Evolutionary conservation across 352 stramenopile genomes (phyloP).

Genomic region (Saprolegnia parasitica): DNA sequence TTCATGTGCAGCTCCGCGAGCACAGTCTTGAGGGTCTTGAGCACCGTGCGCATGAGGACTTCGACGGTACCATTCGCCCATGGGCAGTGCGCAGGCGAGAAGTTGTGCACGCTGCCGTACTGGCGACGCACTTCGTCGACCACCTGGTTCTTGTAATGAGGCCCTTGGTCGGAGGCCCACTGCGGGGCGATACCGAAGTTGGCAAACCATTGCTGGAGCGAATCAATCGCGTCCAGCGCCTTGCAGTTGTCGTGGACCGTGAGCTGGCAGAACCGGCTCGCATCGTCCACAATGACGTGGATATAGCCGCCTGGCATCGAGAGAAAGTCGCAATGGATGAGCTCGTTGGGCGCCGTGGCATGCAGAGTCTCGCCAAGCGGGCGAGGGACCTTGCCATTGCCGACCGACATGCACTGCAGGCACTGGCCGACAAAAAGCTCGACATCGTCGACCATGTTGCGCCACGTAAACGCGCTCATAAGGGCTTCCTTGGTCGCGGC

Average conservation of each 20-base stretch:
- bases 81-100: slow-evolving; percentile 19
- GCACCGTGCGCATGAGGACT: slow-evolving; percentile 8
- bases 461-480: slow-evolving; percentile 26
- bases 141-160: slow-evolving; percentile 28
- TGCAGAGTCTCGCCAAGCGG: slow-evolving; percentile 32
- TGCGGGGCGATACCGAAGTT: slow-evolving; percentile 12
- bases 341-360: slow-evolving; percentile 36
- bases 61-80: slow-evolving; percentile 26
- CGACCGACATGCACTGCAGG: slow-evolving; percentile 24
- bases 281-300: slow-evolving; percentile 34
- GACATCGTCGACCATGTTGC: slow-evolving; percentile 21
- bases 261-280: slow-evolving; percentile 30
- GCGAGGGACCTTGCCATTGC: slow-evolving; percentile 15
- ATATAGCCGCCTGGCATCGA: slow-evolving; percentile 33
- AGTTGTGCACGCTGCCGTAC: slow-evolving; percentile 16
- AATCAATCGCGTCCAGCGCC: slow-evolving; percentile 9
- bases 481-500: slow-evolving; percentile 28
- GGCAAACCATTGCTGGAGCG: slow-evolving; percentile 28
- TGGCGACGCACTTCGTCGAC: not conserved
- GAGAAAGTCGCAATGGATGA: slow-evolving; percentile 40
- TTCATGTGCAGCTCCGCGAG: not conserved
- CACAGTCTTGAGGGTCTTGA: slow-evolving; percentile 1
- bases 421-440: slow-evolving; percentile 2
- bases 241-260: slow-evolving; percentile 2
- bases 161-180: slow-evolving; percentile 26